Evolutionary conservation across 2,329 filamentous ascomycete genomes (phyloP).

Genomic region (Boeremia exigua): DNA sequence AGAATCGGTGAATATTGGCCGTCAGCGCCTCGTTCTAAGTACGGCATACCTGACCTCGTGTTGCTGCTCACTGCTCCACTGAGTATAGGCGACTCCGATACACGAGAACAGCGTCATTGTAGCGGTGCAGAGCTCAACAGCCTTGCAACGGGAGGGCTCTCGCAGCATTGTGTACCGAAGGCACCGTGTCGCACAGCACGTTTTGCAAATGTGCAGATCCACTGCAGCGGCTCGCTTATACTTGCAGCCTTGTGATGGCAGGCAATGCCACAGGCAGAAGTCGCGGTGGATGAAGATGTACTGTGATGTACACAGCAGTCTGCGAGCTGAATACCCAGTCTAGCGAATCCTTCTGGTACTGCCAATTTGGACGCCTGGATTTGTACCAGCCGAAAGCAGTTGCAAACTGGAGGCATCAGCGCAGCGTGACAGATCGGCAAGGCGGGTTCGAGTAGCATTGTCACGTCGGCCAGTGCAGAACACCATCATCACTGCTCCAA

Average conservation of each 20-base stretch:
- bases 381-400: not conserved
- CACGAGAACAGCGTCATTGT: constrained; percentile 8
- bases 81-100: constrained; percentile 15
- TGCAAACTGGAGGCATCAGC: constrained; percentile 3
- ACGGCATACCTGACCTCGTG: constrained; percentile 36
- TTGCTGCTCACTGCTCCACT: constrained; percentile 30
- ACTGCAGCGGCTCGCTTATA: constrained; percentile 12
- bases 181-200: constrained; percentile 9
- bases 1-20: constrained; percentile 19
- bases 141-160: constrained; percentile 21
- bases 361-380: constrained; percentile 8
- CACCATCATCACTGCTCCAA: constrained; percentile 7
- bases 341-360: constrained; percentile 17
- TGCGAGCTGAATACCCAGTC: constrained; percentile 4
- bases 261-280: constrained; percentile 5
- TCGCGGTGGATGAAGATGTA: not conserved
- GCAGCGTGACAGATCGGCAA: constrained; percentile 11
- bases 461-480: constrained; percentile 3
- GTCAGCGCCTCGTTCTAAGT: constrained; percentile 21
- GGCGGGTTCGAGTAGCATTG: constrained; percentile 13
- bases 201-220: constrained; percentile 15
- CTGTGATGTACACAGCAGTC: constrained; percentile 2
- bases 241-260: not conserved
- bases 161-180: constrained; percentile 1
- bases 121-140: constrained; percentile 15